Percentiles rank a stretch among this genome's conserved stretches.
Conservation (phyloP, 1,284 basidiomycete genomes). For the Cystobasidiaceae sp. region DNA sequence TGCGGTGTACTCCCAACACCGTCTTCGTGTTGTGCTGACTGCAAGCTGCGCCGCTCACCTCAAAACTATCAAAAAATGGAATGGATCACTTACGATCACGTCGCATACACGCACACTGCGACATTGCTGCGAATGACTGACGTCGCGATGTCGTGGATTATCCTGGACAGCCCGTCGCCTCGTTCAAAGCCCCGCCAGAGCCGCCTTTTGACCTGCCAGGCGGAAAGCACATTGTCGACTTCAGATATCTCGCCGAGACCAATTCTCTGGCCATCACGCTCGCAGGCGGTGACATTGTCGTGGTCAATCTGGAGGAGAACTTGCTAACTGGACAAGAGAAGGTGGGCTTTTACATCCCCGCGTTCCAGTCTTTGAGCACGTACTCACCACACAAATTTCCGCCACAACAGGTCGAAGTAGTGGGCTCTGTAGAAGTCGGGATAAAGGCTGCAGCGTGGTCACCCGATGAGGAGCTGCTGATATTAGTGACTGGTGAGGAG, state of each 20-base stretch:
- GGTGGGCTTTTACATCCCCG: neutral
- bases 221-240: slow-evolving; percentile 51
- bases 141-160: neutral
- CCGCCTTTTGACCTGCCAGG: slow-evolving; percentile 20
- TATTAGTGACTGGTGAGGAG: slow-evolving; percentile 69
- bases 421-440: slow-evolving; percentile 80
- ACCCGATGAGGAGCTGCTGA: slow-evolving; percentile 80
- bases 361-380: neutral
- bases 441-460: slow-evolving; percentile 80
- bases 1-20: no score
- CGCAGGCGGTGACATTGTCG: slow-evolving; percentile 70
- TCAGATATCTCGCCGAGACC: slow-evolving; percentile 64
- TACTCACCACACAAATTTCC: neutral
- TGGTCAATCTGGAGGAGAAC: slow-evolving; percentile 58
- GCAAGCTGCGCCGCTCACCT: neutral
- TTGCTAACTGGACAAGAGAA: slow-evolving; percentile 35
- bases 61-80: slow-evolving; percentile 10
- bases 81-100: slow-evolving; percentile 19
- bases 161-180: slow-evolving; percentile 20
- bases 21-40: neutral
- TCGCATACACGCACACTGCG: no score
- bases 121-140: no score
- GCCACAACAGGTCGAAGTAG: slow-evolving; percentile 55
- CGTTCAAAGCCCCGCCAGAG: slow-evolving; percentile 28
- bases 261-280: slow-evolving; percentile 61